phyloP scores from a whole-genome alignment of 257 asterid species.

The Scutellaria minor region DNA sequence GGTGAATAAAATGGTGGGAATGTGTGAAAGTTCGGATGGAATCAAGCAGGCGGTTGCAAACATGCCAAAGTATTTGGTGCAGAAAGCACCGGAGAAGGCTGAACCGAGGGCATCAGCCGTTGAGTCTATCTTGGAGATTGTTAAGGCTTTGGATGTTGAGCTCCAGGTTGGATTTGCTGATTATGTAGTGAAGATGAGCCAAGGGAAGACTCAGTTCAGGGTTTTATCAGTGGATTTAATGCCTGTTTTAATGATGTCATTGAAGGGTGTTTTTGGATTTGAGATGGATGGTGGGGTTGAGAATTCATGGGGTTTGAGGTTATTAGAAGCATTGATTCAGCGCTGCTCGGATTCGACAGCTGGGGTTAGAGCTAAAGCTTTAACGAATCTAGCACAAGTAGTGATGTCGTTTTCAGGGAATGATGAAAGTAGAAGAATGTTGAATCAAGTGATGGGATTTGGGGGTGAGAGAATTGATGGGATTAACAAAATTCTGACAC shows the following conservation, averaged over 20 bases:
- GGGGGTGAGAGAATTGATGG: slow-evolving; percentile 48
- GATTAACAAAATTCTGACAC: slow-evolving; percentile 58
- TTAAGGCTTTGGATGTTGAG: slow-evolving; percentile 65
- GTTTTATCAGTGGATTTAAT: slow-evolving; percentile 83
- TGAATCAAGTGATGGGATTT: slow-evolving; percentile 69
- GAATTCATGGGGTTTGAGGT: slow-evolving; percentile 61
- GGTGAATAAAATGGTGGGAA: slow-evolving; percentile 59
- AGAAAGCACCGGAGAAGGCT: slow-evolving; percentile 84
- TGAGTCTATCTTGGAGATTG: slow-evolving; percentile 74
- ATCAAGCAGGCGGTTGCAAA: slow-evolving; percentile 67
- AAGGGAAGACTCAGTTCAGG: slow-evolving; percentile 79
- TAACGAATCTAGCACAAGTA: slow-evolving; percentile 74
- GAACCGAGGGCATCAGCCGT: slow-evolving; percentile 85
- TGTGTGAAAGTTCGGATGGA: slow-evolving; percentile 51
- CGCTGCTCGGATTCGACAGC: slow-evolving; percentile 83
- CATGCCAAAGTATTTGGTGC: slow-evolving; percentile 77
- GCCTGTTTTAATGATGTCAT: slow-evolving; percentile 53
- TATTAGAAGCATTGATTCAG: slow-evolving; percentile 69
- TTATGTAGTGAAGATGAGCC: slow-evolving; percentile 78
- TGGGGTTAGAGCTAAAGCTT: slow-evolving; percentile 84
- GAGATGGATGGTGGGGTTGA: slow-evolving; percentile 47
- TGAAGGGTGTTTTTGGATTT: slow-evolving; percentile 57
- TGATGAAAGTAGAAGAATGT: slow-evolving; percentile 47
- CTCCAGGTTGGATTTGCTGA: slow-evolving; percentile 63
- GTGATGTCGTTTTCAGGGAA: slow-evolving; percentile 55